These are phyloP conservation scores for Pythium periplocum DNA, from an alignment of 352 stramenopile genomes.

Conservation along the genomic window DNA sequence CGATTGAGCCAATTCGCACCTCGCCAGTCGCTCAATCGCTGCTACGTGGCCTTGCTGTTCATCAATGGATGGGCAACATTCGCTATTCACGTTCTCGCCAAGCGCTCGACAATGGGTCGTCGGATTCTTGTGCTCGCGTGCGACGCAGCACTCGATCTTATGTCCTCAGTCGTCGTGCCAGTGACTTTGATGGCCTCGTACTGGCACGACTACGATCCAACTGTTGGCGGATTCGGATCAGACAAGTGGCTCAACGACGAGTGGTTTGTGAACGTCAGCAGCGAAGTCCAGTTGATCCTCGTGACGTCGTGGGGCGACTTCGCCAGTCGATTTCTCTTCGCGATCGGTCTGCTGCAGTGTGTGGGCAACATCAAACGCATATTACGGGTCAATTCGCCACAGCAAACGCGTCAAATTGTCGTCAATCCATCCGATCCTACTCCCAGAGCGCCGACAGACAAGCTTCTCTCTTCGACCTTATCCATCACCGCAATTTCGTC, in stretches of 20 bases:
- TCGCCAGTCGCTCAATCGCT: constrained; percentile 8
- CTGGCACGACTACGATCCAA: constrained; percentile 2
- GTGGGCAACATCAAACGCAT: constrained; percentile 30
- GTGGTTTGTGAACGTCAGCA: constrained; percentile 22
- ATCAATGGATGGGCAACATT: constrained; percentile 15
- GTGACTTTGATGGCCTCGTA: constrained; percentile 10
- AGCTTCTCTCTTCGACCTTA: too few species aligned
- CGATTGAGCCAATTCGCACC: constrained; percentile 12
- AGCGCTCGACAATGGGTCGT: constrained; percentile 1
- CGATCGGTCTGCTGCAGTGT: constrained; percentile 23
- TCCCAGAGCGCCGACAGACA: too few species aligned
- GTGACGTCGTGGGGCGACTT: constrained; percentile 32
- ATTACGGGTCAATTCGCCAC: background rate
- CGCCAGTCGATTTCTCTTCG: constrained; percentile 28
- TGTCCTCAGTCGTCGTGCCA: constrained; percentile 14
- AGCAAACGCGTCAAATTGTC: background rate
- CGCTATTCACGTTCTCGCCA: background rate
- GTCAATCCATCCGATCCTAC: background rate
- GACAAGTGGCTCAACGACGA: constrained; percentile 19
- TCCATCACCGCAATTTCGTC: too few species aligned
- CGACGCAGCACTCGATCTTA: constrained; percentile 18
- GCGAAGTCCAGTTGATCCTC: constrained; percentile 23
- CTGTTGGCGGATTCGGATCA: background rate
- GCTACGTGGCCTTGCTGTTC: constrained; percentile 9
- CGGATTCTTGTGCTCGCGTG: constrained; percentile 11